These are phyloP conservation scores for Penicillium hesseltinei DNA, from an alignment of 2,329 filamentous ascomycete species.

Conservation along the genomic window DNA sequence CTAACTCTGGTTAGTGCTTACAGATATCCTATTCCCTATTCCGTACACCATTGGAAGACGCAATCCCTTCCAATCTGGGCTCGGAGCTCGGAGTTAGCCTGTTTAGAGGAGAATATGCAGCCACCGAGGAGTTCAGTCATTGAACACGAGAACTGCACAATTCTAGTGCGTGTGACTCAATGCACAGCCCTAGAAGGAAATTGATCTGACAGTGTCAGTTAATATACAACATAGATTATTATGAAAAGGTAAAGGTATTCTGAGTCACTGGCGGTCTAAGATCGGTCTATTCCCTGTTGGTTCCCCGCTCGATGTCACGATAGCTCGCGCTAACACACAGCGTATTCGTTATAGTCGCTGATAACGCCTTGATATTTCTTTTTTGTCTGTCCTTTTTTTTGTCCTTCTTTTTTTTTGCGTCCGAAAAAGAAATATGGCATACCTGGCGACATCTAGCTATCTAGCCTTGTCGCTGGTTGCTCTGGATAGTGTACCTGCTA, in stretches of 20 bases:
- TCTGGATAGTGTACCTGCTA: constrained; percentile 28
- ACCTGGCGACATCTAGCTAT: constrained; percentile 18
- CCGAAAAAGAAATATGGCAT: constrained; percentile 21
- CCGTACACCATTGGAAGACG: not conserved
- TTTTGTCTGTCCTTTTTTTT: not conserved
- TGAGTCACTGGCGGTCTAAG: constrained; percentile 8
- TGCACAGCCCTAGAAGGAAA: not conserved
- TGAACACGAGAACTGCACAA: not conserved
- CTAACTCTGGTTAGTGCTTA: not conserved
- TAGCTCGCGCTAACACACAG: not conserved
- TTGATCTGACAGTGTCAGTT: not conserved
- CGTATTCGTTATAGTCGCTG: not conserved
- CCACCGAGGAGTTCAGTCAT: not conserved
- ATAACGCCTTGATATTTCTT: not conserved
- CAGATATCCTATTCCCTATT: not conserved
- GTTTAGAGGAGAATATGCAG: not conserved
- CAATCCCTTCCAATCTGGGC: not conserved
- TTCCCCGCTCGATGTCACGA: constrained; percentile 4
- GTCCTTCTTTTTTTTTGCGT: not conserved
- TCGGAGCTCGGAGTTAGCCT: not conserved
- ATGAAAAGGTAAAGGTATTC: not conserved
- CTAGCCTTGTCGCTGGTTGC: constrained; percentile 27
- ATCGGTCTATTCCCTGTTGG: not conserved
- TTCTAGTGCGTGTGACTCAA: not conserved
- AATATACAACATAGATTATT: not conserved